Conservation (phyloP, 768 basidiomycete species). For the Wakefieldia striispora region DNA sequence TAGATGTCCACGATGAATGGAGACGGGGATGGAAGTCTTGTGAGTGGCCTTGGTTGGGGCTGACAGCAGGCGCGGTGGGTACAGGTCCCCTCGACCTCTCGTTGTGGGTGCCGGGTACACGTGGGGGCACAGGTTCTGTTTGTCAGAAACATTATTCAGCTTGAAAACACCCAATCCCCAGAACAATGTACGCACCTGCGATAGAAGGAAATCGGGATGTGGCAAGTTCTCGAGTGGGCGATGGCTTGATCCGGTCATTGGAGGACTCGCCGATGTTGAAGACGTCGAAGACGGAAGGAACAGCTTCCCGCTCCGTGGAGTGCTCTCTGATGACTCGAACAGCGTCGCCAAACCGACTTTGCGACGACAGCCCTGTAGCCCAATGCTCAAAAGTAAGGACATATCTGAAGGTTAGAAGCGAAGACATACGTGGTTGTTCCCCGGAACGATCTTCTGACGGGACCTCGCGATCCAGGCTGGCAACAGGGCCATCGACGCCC, state of each 20-base stretch:
- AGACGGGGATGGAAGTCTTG: slow-evolving; percentile 18
- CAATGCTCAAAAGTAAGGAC: not conserved
- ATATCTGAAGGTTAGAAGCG: not conserved
- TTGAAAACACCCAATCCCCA: not conserved
- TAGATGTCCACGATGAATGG: slow-evolving; percentile 30
- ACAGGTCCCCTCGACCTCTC: slow-evolving; percentile 17
- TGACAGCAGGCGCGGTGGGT: slow-evolving; percentile 7
- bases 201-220: slow-evolving; percentile 10
- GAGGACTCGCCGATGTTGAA: slow-evolving; percentile 24
- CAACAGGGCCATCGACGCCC: slow-evolving; percentile 2
- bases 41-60: slow-evolving; percentile 4
- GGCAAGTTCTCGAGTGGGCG: slow-evolving; percentile 7
- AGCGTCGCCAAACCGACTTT: slow-evolving; percentile 10
- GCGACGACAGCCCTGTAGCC: slow-evolving; percentile 1
- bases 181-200: slow-evolving; percentile 9
- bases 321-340: slow-evolving; percentile 23
- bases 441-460: slow-evolving; percentile 4
- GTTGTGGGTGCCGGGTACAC: slow-evolving; percentile 7
- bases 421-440: slow-evolving; percentile 11
- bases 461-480: slow-evolving; percentile 1
- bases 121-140: slow-evolving; percentile 18
- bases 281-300: slow-evolving; percentile 29
- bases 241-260: slow-evolving; percentile 17
- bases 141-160: slow-evolving; percentile 3
- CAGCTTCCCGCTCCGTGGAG: slow-evolving; percentile 19